A percentile compares a stretch with the other conserved stretches of the same genome.
Evolutionary conservation across 148 eudicot genomes (phyloP).

Genomic region (Fagopyrum tataricum): DNA sequence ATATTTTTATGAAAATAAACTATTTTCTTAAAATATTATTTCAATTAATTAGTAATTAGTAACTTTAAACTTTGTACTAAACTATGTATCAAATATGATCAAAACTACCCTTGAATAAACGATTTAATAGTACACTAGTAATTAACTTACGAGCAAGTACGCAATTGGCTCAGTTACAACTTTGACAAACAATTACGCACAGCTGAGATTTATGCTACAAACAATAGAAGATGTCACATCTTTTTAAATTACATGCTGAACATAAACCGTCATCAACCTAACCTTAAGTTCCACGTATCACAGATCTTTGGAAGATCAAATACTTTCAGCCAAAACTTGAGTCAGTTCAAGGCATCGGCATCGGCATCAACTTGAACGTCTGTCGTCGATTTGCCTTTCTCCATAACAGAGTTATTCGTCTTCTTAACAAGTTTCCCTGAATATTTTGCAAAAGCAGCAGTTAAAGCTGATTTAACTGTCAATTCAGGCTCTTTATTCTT

Average conservation of each 20-base stretch:
- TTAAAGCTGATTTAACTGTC: conserved; percentile 58
- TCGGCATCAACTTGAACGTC: conserved; percentile 8
- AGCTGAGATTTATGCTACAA: not conserved
- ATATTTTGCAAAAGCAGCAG: conserved; percentile 67
- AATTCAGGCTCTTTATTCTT: conserved; percentile 50
- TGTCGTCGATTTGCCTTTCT: conserved; percentile 23
- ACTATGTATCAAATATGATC: too few species aligned
- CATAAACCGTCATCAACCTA: not conserved
- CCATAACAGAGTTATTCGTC: conserved; percentile 21
- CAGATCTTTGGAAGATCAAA: not conserved
- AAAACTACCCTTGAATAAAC: too few species aligned
- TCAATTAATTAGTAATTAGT: too few species aligned
- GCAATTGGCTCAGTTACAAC: not conserved
- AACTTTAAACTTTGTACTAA: too few species aligned
- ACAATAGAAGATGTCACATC: not conserved
- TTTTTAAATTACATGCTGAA: not conserved
- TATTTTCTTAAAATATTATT: too few species aligned
- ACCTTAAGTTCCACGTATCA: not conserved
- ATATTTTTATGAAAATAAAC: too few species aligned
- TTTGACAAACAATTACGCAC: not conserved
- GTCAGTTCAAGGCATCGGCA: conserved; percentile 7
- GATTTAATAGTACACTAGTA: too few species aligned
- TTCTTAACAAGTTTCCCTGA: conserved; percentile 41
- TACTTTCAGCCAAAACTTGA: conserved; percentile 10
- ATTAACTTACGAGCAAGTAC: too few species aligned